Evolutionary conservation across 768 basidiomycete species (phyloP), one percentile per base, ranked within the genome.

Genomic region (Boletus subcaerulescens): DNA sequence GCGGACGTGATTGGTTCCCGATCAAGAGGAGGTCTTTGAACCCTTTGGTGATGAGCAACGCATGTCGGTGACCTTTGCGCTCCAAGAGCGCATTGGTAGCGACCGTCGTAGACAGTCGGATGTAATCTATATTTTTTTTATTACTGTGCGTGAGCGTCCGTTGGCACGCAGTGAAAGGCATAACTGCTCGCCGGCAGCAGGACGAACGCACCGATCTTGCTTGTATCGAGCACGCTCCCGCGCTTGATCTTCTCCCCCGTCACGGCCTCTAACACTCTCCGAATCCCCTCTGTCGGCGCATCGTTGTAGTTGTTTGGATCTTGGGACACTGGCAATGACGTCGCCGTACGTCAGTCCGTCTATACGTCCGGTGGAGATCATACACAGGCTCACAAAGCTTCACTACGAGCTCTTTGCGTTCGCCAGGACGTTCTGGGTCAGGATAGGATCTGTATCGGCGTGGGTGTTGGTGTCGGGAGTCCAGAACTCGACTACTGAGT

Each of bases 51-150:
- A 95, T 96, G 14, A 97, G 74, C 35, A 98, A 76, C 0, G 93
- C 95, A 56, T 96, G 93, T 58, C 85, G 86, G 63, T 93, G 89
- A 1, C 96, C 96, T 70, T 96, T 95, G 45, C 96, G 86, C 65
- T 98, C 96, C 7, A 98, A 80, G 0, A 98, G 80, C 0, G 96
- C 95, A 64, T 98, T 98, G 17, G 96, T 98, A 0, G 94, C 95
- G 4, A 98, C 93, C 0, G 96, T 98, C 0, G 95, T 97, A 1
- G 91, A 93, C 9, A 96, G 75, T 17, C 93, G 84, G 58, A 96
- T 92, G 66, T 93, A 94, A 65, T 96, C 93, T 93, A 17, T 7
- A 33, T 17, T 33, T 26, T 26, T 26, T 26, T 26, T 24, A 29
- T 26, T 24, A 29, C 9, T 29, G 29, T 39, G 38, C n/a, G 15